A percentile compares a stretch with the other conserved stretches of the same genome.
Conservation (phyloP, 495 filamentous ascomycete species). For the Lophiostoma macrostomum region DNA sequence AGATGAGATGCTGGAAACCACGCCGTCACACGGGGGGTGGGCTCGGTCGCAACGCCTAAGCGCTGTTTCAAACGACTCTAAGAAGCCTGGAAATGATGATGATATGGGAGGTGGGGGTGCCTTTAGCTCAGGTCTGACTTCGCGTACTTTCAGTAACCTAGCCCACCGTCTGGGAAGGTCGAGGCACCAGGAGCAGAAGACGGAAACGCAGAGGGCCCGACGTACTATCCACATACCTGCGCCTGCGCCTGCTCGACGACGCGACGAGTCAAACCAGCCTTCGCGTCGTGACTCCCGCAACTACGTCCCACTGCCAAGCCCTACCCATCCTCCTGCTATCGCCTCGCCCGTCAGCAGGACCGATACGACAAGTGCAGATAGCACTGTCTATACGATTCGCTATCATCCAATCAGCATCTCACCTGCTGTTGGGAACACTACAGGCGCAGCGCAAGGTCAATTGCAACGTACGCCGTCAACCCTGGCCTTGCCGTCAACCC, state of each 20-base stretch:
- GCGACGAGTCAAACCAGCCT: slow-evolving; percentile 37
- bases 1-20: slow-evolving; percentile 88
- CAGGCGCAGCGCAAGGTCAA: too few relatives aligned
- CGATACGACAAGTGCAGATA: slow-evolving; percentile 73
- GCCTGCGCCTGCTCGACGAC: slow-evolving; percentile 3
- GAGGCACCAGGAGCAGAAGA: slow-evolving; percentile 11
- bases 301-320: slow-evolving; percentile 42
- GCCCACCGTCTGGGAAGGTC: slow-evolving; percentile 21
- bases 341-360: slow-evolving; percentile 71
- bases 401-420: slow-evolving; percentile 74
- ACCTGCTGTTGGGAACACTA: too few relatives aligned
- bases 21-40: slow-evolving; percentile 59
- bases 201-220: slow-evolving; percentile 37
- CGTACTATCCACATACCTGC: slow-evolving; percentile 36
- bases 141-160: slow-evolving; percentile 42
- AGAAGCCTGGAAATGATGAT: slow-evolving; percentile 10
- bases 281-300: not conserved
- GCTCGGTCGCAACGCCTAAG: slow-evolving; percentile 36
- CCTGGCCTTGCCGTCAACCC: too few relatives aligned
- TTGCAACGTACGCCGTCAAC: too few relatives aligned
- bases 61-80: slow-evolving; percentile 7
- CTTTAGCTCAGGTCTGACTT: slow-evolving; percentile 4
- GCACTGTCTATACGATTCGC: slow-evolving; percentile 80
- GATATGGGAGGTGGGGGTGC: slow-evolving; percentile 8
- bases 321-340: slow-evolving; percentile 61